A percentile compares a stretch with the other conserved stretches of the same genome.
phyloP scores from a whole-genome alignment of 257 asterid genomes.

The Nicotiana sylvestris region DNA sequence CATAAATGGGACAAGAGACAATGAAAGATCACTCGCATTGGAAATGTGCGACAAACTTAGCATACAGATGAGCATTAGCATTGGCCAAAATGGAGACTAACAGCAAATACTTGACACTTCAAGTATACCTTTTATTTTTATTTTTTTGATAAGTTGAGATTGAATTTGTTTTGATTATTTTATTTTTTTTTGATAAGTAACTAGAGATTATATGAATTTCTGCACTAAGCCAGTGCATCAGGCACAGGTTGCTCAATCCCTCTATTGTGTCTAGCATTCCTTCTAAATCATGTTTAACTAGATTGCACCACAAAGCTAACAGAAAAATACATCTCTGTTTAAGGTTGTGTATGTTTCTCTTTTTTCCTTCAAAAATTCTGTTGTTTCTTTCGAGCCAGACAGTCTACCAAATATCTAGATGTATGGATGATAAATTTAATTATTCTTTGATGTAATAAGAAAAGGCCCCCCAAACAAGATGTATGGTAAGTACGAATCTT shows the following conservation, averaged over 20 bases:
- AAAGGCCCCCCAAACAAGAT: neutral
- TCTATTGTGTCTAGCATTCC: too few relatives aligned
- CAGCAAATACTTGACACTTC: neutral
- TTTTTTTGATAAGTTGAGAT: neutral
- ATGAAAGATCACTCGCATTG: neutral
- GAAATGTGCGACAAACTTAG: neutral
- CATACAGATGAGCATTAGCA: neutral
- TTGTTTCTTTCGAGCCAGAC: too few relatives aligned
- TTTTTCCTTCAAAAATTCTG: too few relatives aligned
- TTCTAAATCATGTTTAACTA: too few relatives aligned
- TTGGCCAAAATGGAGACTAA: neutral
- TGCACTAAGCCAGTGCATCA: too few relatives aligned
- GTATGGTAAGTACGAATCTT: neutral
- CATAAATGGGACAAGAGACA: neutral
- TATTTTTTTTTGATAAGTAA: too few relatives aligned
- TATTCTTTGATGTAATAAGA: neutral
- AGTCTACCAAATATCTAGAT: too few relatives aligned
- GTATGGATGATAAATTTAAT: neutral
- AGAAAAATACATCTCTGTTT: too few relatives aligned
- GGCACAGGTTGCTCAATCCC: too few relatives aligned
- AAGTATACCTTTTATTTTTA: neutral
- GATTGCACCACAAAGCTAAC: too few relatives aligned
- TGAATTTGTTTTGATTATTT: neutral
- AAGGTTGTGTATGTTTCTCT: too few relatives aligned
- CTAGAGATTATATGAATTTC: too few relatives aligned